Conservation (phyloP, 2,329 filamentous ascomycete genomes). For the Trichoderma koningii region DNA sequence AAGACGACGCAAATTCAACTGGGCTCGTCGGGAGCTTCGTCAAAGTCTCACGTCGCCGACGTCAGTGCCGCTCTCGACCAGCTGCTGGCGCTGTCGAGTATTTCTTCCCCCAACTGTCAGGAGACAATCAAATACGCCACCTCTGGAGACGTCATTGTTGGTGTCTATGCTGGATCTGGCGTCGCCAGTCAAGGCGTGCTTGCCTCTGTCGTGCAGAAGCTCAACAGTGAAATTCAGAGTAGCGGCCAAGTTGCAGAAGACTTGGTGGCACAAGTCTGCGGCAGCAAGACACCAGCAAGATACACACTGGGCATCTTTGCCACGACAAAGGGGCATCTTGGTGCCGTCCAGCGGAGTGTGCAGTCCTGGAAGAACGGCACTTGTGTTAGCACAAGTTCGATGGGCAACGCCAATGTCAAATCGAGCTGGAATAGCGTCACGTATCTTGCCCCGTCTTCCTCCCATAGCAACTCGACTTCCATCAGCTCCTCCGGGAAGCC, state of each 20-base stretch:
- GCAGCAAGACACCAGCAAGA: background rate
- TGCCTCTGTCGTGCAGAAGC: background rate
- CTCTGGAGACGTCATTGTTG: background rate
- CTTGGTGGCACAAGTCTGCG: background rate
- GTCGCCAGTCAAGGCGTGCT: background rate
- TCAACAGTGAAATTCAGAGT: background rate
- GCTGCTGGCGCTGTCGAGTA: background rate
- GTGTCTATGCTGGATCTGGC: background rate
- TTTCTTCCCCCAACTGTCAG: background rate
- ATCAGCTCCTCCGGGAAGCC: background rate
- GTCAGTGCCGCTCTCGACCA: background rate
- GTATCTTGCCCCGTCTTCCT: background rate
- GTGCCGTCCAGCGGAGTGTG: background rate
- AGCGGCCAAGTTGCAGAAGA: background rate
- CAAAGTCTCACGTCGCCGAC: background rate
- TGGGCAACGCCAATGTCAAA: background rate
- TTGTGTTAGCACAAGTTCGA: background rate
- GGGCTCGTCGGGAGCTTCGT: background rate
- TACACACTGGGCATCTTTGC: background rate
- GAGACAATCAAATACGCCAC: background rate
- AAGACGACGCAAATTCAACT: background rate
- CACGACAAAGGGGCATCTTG: background rate
- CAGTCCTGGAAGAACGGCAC: background rate
- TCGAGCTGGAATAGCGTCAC: background rate
- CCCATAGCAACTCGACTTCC: background rate